A percentile compares a stretch with the other conserved stretches of the same genome.
These are phyloP conservation scores for Cicer pinnatifidum DNA, from an alignment of 306 rosid species.

Conservation along the genomic window DNA sequence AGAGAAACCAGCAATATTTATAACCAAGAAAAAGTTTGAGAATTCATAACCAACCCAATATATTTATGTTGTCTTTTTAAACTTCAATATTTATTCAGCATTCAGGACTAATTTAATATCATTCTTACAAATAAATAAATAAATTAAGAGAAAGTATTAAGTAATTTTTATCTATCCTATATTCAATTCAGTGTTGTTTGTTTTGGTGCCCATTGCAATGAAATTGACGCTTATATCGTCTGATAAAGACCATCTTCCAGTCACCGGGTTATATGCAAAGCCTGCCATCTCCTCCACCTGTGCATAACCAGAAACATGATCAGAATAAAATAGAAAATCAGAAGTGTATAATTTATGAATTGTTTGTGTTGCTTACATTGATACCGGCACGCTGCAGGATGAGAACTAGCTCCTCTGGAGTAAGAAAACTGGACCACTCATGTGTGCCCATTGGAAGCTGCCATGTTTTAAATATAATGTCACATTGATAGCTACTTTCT, in stretches of 20 bases:
- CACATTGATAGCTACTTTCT: neutral
- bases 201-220: slow-evolving; percentile 72
- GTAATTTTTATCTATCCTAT: slow-evolving; percentile 11
- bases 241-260: slow-evolving; percentile 82
- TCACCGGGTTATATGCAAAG: slow-evolving; percentile 74
- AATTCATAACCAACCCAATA: neutral
- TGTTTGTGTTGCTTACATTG: slow-evolving; percentile 51
- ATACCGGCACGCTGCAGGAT: slow-evolving; percentile 75
- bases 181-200: slow-evolving; percentile 43
- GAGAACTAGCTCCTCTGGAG: slow-evolving; percentile 83
- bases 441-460: slow-evolving; percentile 98
- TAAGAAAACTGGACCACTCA: slow-evolving; percentile 79
- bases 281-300: slow-evolving; percentile 98
- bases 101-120: neutral
- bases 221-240: slow-evolving; percentile 83
- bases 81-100: slow-evolving; percentile 7
- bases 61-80: neutral
- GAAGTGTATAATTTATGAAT: neutral
- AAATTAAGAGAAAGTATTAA: neutral
- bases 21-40: neutral
- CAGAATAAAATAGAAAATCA: neutral
- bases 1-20: neutral
- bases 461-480: slow-evolving; percentile 23
- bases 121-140: slow-evolving; percentile 6
- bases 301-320: slow-evolving; percentile 26